Evolutionary conservation across 2,329 filamentous ascomycete species (phyloP), one percentile per base, ranked within the genome.

Genomic region (Fusarium sp.): DNA sequence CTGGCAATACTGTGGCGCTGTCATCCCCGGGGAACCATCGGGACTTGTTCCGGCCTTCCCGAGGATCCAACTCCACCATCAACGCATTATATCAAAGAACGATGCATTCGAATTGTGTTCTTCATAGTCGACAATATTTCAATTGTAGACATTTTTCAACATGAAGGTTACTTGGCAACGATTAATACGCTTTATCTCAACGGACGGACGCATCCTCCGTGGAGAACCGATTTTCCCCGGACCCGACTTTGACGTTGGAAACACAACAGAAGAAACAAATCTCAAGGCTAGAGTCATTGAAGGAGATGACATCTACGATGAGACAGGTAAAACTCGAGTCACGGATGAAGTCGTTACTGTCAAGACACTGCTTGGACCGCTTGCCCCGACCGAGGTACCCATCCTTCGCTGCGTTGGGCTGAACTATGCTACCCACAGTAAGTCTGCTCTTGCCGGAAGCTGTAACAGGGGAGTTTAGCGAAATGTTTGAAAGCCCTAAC

Each of bases 401-500:
- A 89, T 90, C 50, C 76, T 92, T 5, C 81, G 89, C 22, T 91
- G 90, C 72, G 86, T 91, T 14, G 90, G 90, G 0, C 77, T 91
- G 31, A 91, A 92, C 74, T 91, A 91, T 74, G 85, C 85, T 42
- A 90, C 88, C 63, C 90, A 91, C 74, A 88, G 84, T 85, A 67
- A 67, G 81, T 57, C 4, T 14, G 1, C 38, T 13, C n/a, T 14
- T 45, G 13, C 29, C 29, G 27, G 16, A 11, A 31, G 42, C 22
- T 35, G 18, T 38, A 35, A 67, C 22, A 16, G 68, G 7, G 16
- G 16, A 10, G 20, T 13, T 54, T 14, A 11, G 10, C 0, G 20
- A 45, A 25, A 7, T 25, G 42, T 1, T 3, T 25, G 13, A 9
- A 14, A 25, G 2, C 2, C 8, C 42, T 45, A 45, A 45, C 20